Evolutionary conservation across 306 rosid species (phyloP).

Genomic region (Gleditsia sinensis): DNA sequence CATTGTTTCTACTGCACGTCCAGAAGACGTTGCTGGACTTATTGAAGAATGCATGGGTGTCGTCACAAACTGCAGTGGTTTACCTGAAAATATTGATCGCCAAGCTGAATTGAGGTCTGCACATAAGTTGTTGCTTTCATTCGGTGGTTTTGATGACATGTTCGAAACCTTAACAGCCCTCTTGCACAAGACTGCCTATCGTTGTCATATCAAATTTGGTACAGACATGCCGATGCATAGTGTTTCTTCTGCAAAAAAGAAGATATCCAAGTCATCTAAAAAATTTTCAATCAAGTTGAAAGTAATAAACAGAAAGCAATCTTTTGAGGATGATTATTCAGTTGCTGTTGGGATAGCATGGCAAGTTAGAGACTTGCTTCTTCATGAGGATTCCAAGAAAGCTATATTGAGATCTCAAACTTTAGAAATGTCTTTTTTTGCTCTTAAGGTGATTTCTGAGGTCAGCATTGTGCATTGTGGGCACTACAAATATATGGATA

Average conservation of each 20-base stretch:
- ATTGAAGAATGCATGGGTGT: conserved; percentile 63
- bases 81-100: conserved; percentile 61
- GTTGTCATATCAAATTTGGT: conserved; percentile 81
- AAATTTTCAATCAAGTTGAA: conserved; percentile 54
- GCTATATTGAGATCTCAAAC: conserved; percentile 57
- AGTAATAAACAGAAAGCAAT: conserved; percentile 50
- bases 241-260: conserved; percentile 53
- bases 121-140: conserved; percentile 71
- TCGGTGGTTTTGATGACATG: conserved; percentile 71
- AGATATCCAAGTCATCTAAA: conserved; percentile 50
- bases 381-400: conserved; percentile 55
- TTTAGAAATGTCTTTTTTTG: conserved; percentile 53
- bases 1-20: conserved; percentile 65
- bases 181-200: conserved; percentile 78
- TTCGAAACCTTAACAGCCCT: conserved; percentile 64
- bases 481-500: conserved; percentile 57
- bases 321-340: conserved; percentile 81
- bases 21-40: conserved; percentile 59
- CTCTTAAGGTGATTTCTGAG: conserved; percentile 75
- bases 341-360: conserved; percentile 79
- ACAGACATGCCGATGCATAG: conserved; percentile 49
- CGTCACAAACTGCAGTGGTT: conserved; percentile 74
- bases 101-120: conserved; percentile 88
- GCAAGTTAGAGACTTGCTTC: conserved; percentile 83
- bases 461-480: conserved; percentile 69